Evolutionary conservation across 192 early-diverging fungal genomes (phyloP), one percentile per base, ranked within the genome.

Genomic region (Polychytrium aggregatum): DNA sequence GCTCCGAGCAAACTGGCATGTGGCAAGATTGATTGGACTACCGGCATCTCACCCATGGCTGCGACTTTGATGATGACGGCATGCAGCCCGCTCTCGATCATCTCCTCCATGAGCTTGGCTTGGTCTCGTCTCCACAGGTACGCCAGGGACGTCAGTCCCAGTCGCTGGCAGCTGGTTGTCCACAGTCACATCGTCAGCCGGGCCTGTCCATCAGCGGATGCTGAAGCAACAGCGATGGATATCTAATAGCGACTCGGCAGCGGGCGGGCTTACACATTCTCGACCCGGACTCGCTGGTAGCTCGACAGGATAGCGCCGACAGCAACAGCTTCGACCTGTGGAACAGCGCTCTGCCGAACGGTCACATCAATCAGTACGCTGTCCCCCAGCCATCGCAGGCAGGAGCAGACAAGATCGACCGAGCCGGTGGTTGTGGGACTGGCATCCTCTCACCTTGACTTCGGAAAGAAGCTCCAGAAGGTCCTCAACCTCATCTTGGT

Each of bases 231-330:
- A n/a, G n/a, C n/a, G n/a, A n/a, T n/a, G n/a, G n/a, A n/a, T n/a
- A n/a, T n/a, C n/a, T n/a, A n/a, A n/a, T n/a, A n/a, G n/a, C n/a
- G n/a, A n/a, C n/a, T n/a, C n/a, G n/a, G n/a, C n/a, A n/a, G n/a
- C n/a, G n/a, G n/a, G n/a, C n/a, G n/a, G n/a, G 55, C 76, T 44
- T 77, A 94, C 71, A 98, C 87, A 64, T 92, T 68, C 59, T 98
- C 90, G 3, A 98, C 90, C 27, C 95, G 83, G 40, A 94, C 83
- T n/a, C 92, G 77, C 60, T 98, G 95, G 66, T 97, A 98, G 56
- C 82, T 90, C 2, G 92, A 96, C 45, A 98, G 71, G 44, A 98
- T 98, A 1, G 95, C 95, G 17, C 95, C 95, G 16, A 88, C 82
- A 24, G 87, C 85, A 4, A 98, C 88, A 14, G 69, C 95, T 48